Evolutionary conservation across 1,139 yeast genomes (phyloP).

Genomic region (Hemisphaericaspora subhashii): DNA sequence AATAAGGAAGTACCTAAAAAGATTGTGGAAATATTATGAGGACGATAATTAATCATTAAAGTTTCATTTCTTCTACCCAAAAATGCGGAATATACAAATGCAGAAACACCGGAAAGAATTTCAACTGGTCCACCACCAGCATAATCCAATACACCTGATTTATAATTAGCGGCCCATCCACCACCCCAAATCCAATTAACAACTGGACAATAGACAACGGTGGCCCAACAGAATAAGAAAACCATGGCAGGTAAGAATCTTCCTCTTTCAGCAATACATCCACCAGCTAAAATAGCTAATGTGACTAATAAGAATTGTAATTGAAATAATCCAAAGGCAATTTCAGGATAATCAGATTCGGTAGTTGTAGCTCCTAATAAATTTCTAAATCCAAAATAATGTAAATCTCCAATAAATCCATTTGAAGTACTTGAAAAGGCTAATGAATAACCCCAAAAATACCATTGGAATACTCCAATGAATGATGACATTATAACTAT

Average conservation of each 20-base stretch:
- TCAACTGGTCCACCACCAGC: conserved; percentile 99
- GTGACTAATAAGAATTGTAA: conserved; percentile 92
- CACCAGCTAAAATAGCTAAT: conserved; percentile 87
- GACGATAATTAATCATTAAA: conserved; percentile 84
- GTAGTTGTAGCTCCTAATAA: conserved; percentile 53
- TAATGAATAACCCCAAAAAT: conserved; percentile 94
- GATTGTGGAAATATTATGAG: conserved; percentile 88
- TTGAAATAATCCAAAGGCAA: conserved; percentile 84
- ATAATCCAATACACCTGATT: conserved; percentile 90
- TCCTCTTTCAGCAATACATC: conserved; percentile 89
- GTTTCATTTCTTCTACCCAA: conserved; percentile 84
- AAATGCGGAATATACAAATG: conserved; percentile 80
- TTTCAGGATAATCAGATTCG: conserved; percentile 65
- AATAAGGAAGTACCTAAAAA: conserved; percentile 69
- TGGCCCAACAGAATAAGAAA: conserved; percentile 84
- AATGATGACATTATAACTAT: conserved; percentile 71
- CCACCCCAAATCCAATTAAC: conserved; percentile 96
- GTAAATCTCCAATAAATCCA: conserved; percentile 83
- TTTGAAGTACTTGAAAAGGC: conserved; percentile 80
- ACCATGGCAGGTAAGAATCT: conserved; percentile 82
- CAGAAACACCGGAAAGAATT: conserved; percentile 86
- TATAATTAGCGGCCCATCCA: conserved; percentile 79
- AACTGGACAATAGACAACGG: conserved; percentile 88
- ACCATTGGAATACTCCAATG: conserved; percentile 90
- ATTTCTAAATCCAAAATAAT: conserved; percentile 76